These are phyloP conservation scores for Pseudocercospora pini-densiflorae DNA, from an alignment of 2,329 filamentous ascomycete species.

Conservation along the genomic window DNA sequence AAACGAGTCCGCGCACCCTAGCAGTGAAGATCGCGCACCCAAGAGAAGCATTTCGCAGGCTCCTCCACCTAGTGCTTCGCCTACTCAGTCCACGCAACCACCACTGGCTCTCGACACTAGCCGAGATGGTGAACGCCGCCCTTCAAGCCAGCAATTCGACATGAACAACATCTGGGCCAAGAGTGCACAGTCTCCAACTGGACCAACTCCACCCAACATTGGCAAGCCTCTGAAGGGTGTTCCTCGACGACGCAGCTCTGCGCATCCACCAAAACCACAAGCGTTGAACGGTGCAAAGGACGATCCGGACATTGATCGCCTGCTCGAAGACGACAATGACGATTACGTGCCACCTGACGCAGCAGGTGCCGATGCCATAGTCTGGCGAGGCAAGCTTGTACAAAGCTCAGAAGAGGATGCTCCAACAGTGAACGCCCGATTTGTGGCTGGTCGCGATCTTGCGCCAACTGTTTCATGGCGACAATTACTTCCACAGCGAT, in stretches of 20 bases:
- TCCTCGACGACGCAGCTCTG: slow-evolving; percentile 46
- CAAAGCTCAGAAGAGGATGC: slow-evolving; percentile 44
- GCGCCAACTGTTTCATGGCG: slow-evolving; percentile 70
- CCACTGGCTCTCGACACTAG: slow-evolving; percentile 29
- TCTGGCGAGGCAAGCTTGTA: slow-evolving; percentile 76
- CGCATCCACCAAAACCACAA: slow-evolving; percentile 33
- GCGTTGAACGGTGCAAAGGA: slow-evolving; percentile 62
- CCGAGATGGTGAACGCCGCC: slow-evolving; percentile 38
- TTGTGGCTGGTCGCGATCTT: slow-evolving; percentile 83
- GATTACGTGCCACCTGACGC: slow-evolving; percentile 82
- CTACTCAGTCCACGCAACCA: slow-evolving; percentile 28
- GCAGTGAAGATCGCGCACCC: not conserved
- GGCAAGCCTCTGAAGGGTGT: slow-evolving; percentile 52
- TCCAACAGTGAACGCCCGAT: slow-evolving; percentile 70
- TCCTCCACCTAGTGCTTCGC: slow-evolving; percentile 34
- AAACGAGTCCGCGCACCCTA: slow-evolving; percentile 58
- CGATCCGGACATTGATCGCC: slow-evolving; percentile 86
- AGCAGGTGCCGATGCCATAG: slow-evolving; percentile 63
- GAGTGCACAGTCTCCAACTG: slow-evolving; percentile 71
- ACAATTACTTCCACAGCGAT: slow-evolving; percentile 70
- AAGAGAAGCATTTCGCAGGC: slow-evolving; percentile 2
- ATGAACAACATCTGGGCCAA: slow-evolving; percentile 85
- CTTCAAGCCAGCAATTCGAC: slow-evolving; percentile 62
- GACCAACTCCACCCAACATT: slow-evolving; percentile 39
- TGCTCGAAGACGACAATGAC: slow-evolving; percentile 81